These are phyloP conservation scores for Xylariaceae sp. DNA, from an alignment of 2,329 filamentous ascomycete species.

Conservation along the genomic window DNA sequence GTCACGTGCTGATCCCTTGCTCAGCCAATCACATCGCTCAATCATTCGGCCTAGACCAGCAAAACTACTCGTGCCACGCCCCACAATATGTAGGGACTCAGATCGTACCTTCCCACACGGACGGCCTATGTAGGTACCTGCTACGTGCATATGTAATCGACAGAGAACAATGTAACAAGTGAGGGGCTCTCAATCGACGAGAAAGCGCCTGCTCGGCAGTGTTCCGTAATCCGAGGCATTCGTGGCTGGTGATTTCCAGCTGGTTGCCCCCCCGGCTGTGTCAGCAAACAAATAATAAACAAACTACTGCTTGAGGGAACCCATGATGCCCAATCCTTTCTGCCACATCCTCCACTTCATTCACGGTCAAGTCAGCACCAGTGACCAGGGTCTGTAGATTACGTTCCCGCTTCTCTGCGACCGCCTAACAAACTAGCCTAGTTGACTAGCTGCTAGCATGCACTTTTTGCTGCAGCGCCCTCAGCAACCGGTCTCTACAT, in stretches of 20 bases:
- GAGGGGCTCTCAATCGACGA: neutral
- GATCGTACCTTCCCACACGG: neutral
- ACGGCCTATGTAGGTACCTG: neutral
- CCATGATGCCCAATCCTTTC: slow-evolving; percentile 18
- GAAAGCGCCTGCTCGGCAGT: neutral
- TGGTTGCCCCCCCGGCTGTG: slow-evolving; percentile 22
- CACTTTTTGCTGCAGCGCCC: slow-evolving; percentile 13
- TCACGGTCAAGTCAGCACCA: slow-evolving; percentile 8
- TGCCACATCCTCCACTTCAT: neutral
- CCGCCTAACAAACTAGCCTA: slow-evolving; percentile 15
- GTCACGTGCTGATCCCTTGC: neutral
- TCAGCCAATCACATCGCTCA: neutral
- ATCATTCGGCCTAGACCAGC: neutral
- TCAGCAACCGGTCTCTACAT: slow-evolving; percentile 13
- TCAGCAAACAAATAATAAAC: slow-evolving; percentile 33
- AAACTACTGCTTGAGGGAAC: slow-evolving; percentile 33
- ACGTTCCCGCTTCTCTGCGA: slow-evolving; percentile 13
- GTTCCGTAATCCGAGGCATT: neutral
- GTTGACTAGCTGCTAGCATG: slow-evolving; percentile 7
- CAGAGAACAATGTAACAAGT: neutral
- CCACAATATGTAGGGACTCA: neutral
- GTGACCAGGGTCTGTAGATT: slow-evolving; percentile 18
- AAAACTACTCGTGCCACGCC: neutral
- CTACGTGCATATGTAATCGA: neutral
- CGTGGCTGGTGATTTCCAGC: slow-evolving; percentile 10